Evolutionary conservation across 306 rosid genomes (phyloP).

Genomic region (Chamaecrista fasciculata): DNA sequence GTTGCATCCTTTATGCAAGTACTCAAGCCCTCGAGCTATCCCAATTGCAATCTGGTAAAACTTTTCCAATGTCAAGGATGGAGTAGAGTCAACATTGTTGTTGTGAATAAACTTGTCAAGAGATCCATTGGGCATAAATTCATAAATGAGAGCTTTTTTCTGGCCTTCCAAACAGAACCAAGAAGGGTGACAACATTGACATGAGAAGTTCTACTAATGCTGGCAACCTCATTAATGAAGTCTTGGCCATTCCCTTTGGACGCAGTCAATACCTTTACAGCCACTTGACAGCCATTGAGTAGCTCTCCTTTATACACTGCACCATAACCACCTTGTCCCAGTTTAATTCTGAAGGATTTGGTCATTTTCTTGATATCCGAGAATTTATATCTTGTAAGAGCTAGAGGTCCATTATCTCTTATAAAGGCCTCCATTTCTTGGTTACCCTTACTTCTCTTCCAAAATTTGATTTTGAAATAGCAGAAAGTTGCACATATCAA

Average conservation of each 20-base stretch:
- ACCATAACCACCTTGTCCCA: conserved; percentile 50
- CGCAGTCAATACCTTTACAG: conserved; percentile 43
- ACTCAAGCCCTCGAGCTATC: conserved; percentile 48
- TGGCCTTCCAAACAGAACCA: conserved; percentile 46
- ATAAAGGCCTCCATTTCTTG: conserved; percentile 40
- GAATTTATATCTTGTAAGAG: conserved; percentile 37
- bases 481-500: background rate
- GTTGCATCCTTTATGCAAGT: conserved; percentile 49
- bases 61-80: conserved; percentile 37
- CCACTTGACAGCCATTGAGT: conserved; percentile 23
- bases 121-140: conserved; percentile 53
- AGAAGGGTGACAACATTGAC: conserved; percentile 48
- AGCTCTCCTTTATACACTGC: conserved; percentile 40
- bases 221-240: conserved; percentile 47
- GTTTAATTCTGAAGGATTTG: conserved; percentile 34
- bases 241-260: conserved; percentile 45
- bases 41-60: conserved; percentile 34
- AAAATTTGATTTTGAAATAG: background rate
- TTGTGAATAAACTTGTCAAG: conserved; percentile 41
- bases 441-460: background rate
- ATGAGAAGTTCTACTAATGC: conserved; percentile 54
- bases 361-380: conserved; percentile 42
- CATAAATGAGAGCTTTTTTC: conserved; percentile 45
- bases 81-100: background rate
- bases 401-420: conserved; percentile 21